Evolutionary conservation across 805 yeast species (phyloP), one percentile per base, ranked within the genome.

Genomic region (Tetrapisispora phaffii): DNA sequence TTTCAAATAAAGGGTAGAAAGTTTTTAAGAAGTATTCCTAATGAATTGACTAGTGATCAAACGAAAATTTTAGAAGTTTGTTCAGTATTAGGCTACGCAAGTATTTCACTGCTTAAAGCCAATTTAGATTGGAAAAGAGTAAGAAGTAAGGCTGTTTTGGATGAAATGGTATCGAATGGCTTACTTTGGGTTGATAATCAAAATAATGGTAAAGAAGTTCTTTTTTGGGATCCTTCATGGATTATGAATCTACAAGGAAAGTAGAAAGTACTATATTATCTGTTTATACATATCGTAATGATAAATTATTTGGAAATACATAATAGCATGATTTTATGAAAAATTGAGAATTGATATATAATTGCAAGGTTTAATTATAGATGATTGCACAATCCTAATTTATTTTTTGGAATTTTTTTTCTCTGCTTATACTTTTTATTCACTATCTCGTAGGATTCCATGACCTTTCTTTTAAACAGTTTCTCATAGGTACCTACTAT

Each of bases 131-230:
- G 98, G 98, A 77, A 74, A 41, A 57, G 58, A 2, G 67, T 75
- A 2, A 68, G 96, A 45, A 73, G 85, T 44, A 72, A 72, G 50
- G 66, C 79, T 0, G 81, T 80, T 4, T 57, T 90, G 5, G 81
- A 84, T 33, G 90, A 84, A 39, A 79, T 90, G 86, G 82, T 89
- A 1, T 71, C 82, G 50, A 73, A 73, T 42, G 97, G 97, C 3
- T 70, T 87, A 44, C 66, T 90, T 13, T 90, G 98, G 98, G 67
- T 88, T 1, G 97, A 89, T 59, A 63, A 65, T 7, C 80, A 74
- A 42, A 65, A 64, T 2, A 65, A 53, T 1, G 49, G 54, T 13
- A 62, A 59, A 1, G 81, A 75, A 51, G 56, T 53, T 13, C 68
- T 68, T 45, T 84, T 73, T 54, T 84, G 90, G 90, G 85, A 79